Percentiles rank a stretch among this genome's conserved stretches.
Conservation (phyloP, 345 rosid species). For the Gossypium herbaceum region DNA sequence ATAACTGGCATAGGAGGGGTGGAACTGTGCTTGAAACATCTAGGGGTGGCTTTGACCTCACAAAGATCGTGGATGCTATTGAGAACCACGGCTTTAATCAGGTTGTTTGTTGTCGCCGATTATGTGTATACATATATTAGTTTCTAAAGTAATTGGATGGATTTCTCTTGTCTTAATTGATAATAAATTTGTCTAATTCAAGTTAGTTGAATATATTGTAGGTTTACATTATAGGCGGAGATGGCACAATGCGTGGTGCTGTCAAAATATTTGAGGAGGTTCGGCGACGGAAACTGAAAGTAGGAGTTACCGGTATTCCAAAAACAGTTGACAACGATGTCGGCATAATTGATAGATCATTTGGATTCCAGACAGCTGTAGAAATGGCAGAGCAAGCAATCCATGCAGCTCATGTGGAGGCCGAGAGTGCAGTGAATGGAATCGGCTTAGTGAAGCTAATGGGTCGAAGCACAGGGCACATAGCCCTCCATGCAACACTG, state of each 20-base stretch:
- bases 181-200: too few species aligned
- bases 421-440: slow-evolving; percentile 90
- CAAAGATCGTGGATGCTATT: slow-evolving; percentile 66
- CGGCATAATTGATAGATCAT: slow-evolving; percentile 80
- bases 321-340: slow-evolving; percentile 87
- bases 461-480: slow-evolving; percentile 95
- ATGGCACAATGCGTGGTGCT: slow-evolving; percentile 86
- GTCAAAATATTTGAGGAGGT: slow-evolving; percentile 62
- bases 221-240: slow-evolving; percentile 84
- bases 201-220: slow-evolving; percentile 3
- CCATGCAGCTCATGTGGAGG: slow-evolving; percentile 82
- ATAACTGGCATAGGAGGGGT: slow-evolving; percentile 72
- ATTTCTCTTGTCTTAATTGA: too few species aligned
- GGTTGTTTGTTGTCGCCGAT: slow-evolving; percentile 28
- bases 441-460: slow-evolving; percentile 83
- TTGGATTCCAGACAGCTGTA: slow-evolving; percentile 91
- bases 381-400: slow-evolving; percentile 91
- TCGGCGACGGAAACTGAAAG: slow-evolving; percentile 37
- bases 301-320: slow-evolving; percentile 67
- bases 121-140: not conserved
- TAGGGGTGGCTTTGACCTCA: slow-evolving; percentile 73
- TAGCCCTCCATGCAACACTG: slow-evolving; percentile 76
- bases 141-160: not conserved
- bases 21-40: slow-evolving; percentile 83
- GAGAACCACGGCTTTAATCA: slow-evolving; percentile 54